Conservation (phyloP, 768 basidiomycete species). For the Hygrocybe punicea region DNA sequence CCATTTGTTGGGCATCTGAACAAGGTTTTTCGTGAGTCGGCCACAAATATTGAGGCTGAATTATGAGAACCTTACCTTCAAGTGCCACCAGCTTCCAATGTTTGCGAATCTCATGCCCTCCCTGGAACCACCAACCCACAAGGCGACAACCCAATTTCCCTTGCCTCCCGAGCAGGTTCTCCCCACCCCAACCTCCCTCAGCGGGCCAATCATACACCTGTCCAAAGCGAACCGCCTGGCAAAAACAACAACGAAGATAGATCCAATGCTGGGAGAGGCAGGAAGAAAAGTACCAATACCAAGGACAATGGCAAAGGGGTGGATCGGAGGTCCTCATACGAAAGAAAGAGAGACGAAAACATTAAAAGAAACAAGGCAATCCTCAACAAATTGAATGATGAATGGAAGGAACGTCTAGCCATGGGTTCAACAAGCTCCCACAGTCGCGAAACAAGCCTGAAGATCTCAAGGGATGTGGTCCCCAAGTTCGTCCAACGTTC, state of each 20-base stretch:
- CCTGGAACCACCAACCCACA: background rate
- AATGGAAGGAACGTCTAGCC: background rate
- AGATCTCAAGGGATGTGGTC: no score
- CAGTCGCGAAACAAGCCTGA: no score
- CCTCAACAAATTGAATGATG: background rate
- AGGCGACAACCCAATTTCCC: background rate
- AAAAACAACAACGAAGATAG: background rate
- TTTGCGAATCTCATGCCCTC: background rate
- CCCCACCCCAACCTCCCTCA: background rate
- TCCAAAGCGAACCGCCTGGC: no score
- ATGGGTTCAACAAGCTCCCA: no score
- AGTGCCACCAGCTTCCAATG: background rate
- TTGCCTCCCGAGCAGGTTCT: background rate
- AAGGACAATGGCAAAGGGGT: background rate
- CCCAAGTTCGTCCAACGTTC: no score
- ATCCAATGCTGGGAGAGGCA: background rate
- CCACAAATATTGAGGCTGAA: background rate
- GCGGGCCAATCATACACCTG: background rate
- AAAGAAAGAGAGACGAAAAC: background rate
- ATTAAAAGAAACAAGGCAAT: background rate
- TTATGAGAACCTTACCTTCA: background rate
- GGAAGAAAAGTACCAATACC: background rate
- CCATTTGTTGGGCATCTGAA: background rate
- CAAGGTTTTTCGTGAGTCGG: background rate
- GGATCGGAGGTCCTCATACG: background rate